Evolutionary conservation across 768 basidiomycete species (phyloP).

Genomic region (Mycena galericulata): DNA sequence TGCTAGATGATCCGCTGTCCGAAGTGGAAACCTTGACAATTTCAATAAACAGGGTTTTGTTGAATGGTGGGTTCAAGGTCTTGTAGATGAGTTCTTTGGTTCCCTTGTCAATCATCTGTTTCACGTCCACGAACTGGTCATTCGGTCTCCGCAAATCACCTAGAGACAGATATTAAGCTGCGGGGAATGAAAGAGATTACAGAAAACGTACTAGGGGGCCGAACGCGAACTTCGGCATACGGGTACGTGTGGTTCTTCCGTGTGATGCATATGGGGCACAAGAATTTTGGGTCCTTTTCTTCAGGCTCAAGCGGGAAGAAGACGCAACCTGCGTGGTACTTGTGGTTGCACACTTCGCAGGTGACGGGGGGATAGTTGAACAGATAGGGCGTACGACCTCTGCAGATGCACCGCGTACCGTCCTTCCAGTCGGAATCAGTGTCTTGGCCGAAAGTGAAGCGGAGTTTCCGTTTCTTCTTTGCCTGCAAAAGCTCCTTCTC

Average conservation of each 20-base stretch:
- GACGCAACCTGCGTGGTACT: conserved; percentile 82
- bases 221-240: conserved; percentile 82
- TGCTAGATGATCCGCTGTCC: conserved; percentile 4
- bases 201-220: conserved; percentile 63
- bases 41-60: conserved; percentile 79
- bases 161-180: conserved; percentile 33
- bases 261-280: conserved; percentile 83
- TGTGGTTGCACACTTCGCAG: conserved; percentile 73
- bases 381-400: conserved; percentile 73
- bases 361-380: conserved; percentile 71
- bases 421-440: conserved; percentile 79
- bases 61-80: conserved; percentile 72
- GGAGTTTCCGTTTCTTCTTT: conserved; percentile 68
- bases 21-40: conserved; percentile 58
- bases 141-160: conserved; percentile 57
- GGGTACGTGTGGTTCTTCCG: conserved; percentile 78
- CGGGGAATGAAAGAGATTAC: neutral
- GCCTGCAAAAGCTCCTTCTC: conserved; percentile 25
- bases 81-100: conserved; percentile 80
- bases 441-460: conserved; percentile 83
- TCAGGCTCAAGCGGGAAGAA: conserved; percentile 69
- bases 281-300: conserved; percentile 56
- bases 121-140: conserved; percentile 77
- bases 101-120: conserved; percentile 79
- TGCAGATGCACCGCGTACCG: conserved; percentile 84